Evolutionary conservation across 352 stramenopile species (phyloP), one percentile per base, ranked within the genome.

Genomic region (Globisporangium paddicum): DNA sequence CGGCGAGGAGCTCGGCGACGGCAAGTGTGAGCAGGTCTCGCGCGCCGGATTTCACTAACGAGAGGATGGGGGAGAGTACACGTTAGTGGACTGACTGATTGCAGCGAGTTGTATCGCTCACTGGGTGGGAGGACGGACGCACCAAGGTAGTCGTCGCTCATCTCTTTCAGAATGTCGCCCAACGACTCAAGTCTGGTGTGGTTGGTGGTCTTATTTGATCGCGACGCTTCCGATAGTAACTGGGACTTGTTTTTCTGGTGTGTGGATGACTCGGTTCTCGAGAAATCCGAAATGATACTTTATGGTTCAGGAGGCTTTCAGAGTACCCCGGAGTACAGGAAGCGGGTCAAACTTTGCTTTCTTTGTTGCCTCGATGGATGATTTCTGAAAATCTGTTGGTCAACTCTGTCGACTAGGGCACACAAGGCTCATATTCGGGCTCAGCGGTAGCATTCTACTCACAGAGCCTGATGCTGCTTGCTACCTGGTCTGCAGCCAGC

Each of bases 381-480:
- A 11, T 37, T 7, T 37, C 32, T 11, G n/a, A n/a, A n/a, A n/a
- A n/a, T n/a, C n/a, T n/a, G n/a, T n/a, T n/a, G n/a, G n/a, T 8
- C 35, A n/a, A 42, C 14, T 10, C 14, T 42, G 37, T 21, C 37
- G 14, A n/a, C 6, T 42, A 44, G 16, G 16, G 0, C 16, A n/a
- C 19, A 44, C 16, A 44, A 44, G 38, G 11, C 14, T 16, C 37
- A 1, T 19, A 14, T 44, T 5, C 38, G 18, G 11, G 14, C 3
- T 44, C 38, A 9, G 56, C 40, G 72, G 42, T 23, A 64, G 58
- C 75, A 89, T 89, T 0, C 59, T 34, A 11, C 51, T 46, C 0
- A 67, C 69, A 89, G 53, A 76, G 79, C 48, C 68, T 66, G 9
- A 71, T 78, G 60, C 86, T 72, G 25, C 63, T 54, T 23, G 72